Conservation (phyloP, 768 basidiomycete species). For the Suillus discolor region DNA sequence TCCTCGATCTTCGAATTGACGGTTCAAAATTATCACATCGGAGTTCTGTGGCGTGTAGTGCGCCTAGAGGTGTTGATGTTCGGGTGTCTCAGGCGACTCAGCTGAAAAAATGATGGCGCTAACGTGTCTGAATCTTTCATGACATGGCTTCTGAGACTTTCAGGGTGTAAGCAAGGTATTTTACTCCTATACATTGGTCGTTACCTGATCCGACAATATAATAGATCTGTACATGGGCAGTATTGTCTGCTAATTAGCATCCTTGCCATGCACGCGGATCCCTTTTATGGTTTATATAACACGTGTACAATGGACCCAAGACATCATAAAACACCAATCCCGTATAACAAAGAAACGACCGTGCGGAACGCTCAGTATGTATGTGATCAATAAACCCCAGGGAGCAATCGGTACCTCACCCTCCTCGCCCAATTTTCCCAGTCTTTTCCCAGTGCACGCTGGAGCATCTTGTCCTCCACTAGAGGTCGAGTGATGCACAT, state of each 20-base stretch:
- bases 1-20: not conserved
- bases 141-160: not conserved
- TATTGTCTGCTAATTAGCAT: not conserved
- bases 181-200: not conserved
- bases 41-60: not conserved
- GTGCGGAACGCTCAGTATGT: not conserved
- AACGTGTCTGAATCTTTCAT: not conserved
- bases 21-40: not conserved
- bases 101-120: conserved; percentile 12
- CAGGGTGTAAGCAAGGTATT: not conserved
- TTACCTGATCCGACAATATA: not conserved
- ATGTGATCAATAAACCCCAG: not conserved
- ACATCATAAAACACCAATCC: not conserved
- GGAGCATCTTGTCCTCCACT: conserved; percentile 15
- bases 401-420: not conserved
- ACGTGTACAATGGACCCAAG: not conserved
- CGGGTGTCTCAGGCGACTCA: not conserved
- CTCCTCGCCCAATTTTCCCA: conserved; percentile 12
- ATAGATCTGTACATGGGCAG: not conserved
- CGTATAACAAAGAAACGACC: not conserved
- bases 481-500: conserved; percentile 13
- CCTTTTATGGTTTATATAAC: not conserved
- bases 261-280: not conserved
- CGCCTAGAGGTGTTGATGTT: not conserved
- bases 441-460: conserved; percentile 12